Conservation (phyloP, 257 asterid genomes). For the Jacaranda mimosifolia region DNA sequence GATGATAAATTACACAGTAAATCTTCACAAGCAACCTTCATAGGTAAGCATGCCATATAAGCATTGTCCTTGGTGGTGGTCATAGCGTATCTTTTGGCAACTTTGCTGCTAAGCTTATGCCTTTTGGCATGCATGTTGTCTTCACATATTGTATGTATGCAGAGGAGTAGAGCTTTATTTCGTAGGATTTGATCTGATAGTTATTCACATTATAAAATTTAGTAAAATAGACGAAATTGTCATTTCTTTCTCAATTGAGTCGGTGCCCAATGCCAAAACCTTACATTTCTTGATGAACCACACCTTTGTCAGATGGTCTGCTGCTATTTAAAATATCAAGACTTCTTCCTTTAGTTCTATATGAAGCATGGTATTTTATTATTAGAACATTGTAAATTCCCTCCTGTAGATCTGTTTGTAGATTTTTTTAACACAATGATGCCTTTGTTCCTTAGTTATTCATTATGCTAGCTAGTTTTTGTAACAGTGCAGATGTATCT, state of each 20-base stretch:
- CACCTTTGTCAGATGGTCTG: too few species aligned
- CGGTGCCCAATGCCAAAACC: not conserved
- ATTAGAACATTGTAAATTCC: not conserved
- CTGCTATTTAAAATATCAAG: too few species aligned
- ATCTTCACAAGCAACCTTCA: constrained; percentile 24
- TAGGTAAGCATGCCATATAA: not conserved
- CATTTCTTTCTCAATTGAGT: too few species aligned
- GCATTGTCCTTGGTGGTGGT: too few species aligned
- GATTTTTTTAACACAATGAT: too few species aligned
- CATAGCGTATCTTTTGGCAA: not conserved
- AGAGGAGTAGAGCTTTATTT: not conserved
- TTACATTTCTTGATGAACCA: too few species aligned
- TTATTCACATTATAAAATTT: not conserved
- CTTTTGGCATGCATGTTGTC: not conserved
- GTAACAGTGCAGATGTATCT: constrained; percentile 60
- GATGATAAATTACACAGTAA: constrained; percentile 69
- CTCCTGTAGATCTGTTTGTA: too few species aligned
- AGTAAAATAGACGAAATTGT: not conserved
- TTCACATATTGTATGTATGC: too few species aligned
- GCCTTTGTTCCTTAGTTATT: too few species aligned
- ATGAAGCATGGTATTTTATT: not conserved
- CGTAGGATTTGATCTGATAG: not conserved
- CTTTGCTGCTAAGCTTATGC: not conserved
- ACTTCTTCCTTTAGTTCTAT: not conserved
- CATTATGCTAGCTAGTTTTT: constrained; percentile 32